Conservation (phyloP, 78 protist genomes). For the Capsaspora owczarzaki region DNA sequence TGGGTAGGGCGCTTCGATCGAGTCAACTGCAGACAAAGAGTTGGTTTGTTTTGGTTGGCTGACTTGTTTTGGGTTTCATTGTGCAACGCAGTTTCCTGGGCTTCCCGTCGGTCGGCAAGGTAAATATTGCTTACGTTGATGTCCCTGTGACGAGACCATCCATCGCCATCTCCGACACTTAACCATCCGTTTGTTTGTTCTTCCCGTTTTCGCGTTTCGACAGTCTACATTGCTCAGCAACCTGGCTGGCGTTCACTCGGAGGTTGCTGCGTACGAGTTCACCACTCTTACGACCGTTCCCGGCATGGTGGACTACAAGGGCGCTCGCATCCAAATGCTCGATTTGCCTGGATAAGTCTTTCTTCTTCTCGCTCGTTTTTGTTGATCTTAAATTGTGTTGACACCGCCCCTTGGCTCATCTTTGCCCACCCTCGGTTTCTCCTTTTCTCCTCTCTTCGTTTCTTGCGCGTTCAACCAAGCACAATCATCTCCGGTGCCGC, state of each 20-base stretch:
- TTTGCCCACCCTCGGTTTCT: neutral
- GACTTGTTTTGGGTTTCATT: neutral
- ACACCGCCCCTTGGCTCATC: too few species aligned
- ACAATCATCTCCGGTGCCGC: conserved; percentile 99
- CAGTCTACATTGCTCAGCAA: conserved; percentile 85
- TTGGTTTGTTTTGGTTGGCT: neutral
- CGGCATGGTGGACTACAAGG: conserved; percentile 83
- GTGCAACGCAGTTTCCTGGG: conserved; percentile 50
- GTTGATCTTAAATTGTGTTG: neutral
- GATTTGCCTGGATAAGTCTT: conserved; percentile 77
- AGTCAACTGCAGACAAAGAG: neutral
- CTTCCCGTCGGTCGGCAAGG: conserved; percentile 96
- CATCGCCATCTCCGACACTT: neutral
- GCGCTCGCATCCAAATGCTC: conserved; percentile 88
- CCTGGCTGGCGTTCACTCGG: conserved; percentile 78
- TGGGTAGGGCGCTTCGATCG: conserved; percentile 74
- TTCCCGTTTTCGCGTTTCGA: neutral
- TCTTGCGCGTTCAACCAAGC: too few species aligned
- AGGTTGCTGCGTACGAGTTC: conserved; percentile 94
- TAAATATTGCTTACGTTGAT: too few species aligned
- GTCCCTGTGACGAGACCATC: too few species aligned
- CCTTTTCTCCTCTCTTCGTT: conserved; percentile 14
- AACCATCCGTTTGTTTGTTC: neutral
- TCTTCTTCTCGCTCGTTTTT: neutral
- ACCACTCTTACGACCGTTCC: conserved; percentile 98